A percentile compares a stretch with the other conserved stretches of the same genome.
These are phyloP conservation scores for Fusarium nurragi DNA, from an alignment of 2,329 filamentous ascomycete species.

Conservation along the genomic window DNA sequence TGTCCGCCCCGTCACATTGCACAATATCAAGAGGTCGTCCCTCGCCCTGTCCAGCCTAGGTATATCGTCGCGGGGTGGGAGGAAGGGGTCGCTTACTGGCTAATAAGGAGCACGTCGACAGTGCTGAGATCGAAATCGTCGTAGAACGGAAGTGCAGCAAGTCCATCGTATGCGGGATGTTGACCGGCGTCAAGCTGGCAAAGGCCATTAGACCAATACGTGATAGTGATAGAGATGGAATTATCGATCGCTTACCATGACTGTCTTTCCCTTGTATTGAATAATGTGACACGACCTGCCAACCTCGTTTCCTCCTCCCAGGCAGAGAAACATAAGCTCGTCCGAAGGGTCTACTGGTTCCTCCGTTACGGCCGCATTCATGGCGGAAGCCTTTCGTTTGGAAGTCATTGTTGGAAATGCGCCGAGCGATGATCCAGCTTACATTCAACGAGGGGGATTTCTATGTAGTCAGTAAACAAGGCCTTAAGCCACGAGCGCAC, in stretches of 20 bases:
- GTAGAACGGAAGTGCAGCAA: conserved; percentile 94
- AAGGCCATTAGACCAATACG: conserved; percentile 32
- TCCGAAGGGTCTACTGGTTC: conserved; percentile 93
- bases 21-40: conserved; percentile 40
- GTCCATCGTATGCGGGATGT: conserved; percentile 94
- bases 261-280: conserved; percentile 98
- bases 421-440: conserved; percentile 27
- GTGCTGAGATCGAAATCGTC: conserved; percentile 98
- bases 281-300: conserved; percentile 97
- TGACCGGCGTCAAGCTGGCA: conserved; percentile 91
- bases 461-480: conserved; percentile 30
- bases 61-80: conserved; percentile 36
- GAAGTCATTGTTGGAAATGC: conserved; percentile 74
- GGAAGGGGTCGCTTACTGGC: conserved; percentile 79
- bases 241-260: conserved; percentile 75
- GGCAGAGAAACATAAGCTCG: conserved; percentile 90
- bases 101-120: conserved; percentile 95
- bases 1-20: conserved; percentile 42
- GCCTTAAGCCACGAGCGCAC: conserved; percentile 10
- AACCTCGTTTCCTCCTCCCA: conserved; percentile 97
- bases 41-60: conserved; percentile 44
- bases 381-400: conserved; percentile 86
- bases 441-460: conserved; percentile 25
- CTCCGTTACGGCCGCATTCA: conserved; percentile 73
- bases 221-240: not conserved